Evolutionary conservation across 1,284 basidiomycete species (phyloP).

Genomic region (Pterula multifida): DNA sequence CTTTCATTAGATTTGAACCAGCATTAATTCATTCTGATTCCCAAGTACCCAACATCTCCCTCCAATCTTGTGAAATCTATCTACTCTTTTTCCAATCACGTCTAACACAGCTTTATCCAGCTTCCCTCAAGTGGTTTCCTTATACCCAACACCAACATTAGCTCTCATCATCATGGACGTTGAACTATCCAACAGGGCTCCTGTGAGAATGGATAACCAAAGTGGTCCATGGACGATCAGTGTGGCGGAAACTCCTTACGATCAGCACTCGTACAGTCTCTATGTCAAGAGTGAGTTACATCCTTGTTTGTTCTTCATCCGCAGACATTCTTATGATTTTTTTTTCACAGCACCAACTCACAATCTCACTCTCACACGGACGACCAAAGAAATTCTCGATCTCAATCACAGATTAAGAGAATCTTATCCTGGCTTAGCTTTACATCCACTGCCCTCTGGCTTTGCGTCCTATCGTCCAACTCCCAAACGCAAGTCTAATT

Average conservation of each 20-base stretch:
- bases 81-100: neutral
- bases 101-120: neutral
- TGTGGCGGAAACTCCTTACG: slow-evolving; percentile 34
- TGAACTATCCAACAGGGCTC: slow-evolving; percentile 2
- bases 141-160: neutral
- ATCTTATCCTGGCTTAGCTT: slow-evolving; percentile 35
- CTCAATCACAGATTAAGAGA: slow-evolving; percentile 65
- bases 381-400: slow-evolving; percentile 62
- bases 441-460: slow-evolving; percentile 55
- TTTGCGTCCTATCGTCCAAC: slow-evolving; percentile 35
- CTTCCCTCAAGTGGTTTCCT: neutral
- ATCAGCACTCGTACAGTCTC: slow-evolving; percentile 28
- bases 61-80: neutral
- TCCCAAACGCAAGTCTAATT: slow-evolving; percentile 66
- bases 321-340: slow-evolving; percentile 20
- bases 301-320: slow-evolving; percentile 7
- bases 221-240: slow-evolving; percentile 39
- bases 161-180: neutral
- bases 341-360: slow-evolving; percentile 62
- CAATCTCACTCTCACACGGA: slow-evolving; percentile 76
- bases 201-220: slow-evolving; percentile 27
- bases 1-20: neutral
- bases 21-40: neutral
- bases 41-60: neutral
- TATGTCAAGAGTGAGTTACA: slow-evolving; percentile 29